phyloP scores from a whole-genome alignment of 495 filamentous ascomycete species.

The Cudoniella acicularis region DNA sequence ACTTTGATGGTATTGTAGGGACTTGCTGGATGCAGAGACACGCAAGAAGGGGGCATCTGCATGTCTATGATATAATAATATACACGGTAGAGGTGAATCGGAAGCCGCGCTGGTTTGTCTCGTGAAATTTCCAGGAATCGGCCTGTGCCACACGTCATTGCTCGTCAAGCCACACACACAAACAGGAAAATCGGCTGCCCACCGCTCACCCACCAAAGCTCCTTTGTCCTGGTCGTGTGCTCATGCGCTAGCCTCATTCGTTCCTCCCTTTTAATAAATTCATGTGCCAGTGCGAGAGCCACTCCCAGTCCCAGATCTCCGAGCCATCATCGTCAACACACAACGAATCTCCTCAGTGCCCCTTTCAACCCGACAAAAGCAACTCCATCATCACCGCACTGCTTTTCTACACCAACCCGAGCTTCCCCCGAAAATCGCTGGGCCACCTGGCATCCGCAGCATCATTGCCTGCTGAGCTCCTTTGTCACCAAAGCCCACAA shows the following conservation, averaged over 20 bases:
- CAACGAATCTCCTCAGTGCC: neutral
- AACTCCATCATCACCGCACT: neutral
- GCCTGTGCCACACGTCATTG: neutral
- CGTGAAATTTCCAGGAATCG: neutral
- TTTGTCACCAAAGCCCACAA: neutral
- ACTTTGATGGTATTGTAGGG: neutral
- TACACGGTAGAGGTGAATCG: neutral
- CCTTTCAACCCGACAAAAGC: neutral
- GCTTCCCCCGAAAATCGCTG: neutral
- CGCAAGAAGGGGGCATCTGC: neutral
- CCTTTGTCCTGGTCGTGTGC: slow-evolving; percentile 7
- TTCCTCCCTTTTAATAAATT: slow-evolving; percentile 14
- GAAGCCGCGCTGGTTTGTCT: neutral
- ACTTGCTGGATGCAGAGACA: neutral
- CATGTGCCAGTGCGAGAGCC: slow-evolving; percentile 12
- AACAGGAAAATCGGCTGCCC: neutral
- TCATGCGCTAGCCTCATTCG: slow-evolving; percentile 2
- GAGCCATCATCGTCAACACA: slow-evolving; percentile 12
- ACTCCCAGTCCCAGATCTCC: neutral
- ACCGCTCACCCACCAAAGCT: neutral
- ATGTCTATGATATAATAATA: neutral
- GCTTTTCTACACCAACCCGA: neutral
- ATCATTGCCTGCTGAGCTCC: neutral
- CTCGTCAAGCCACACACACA: neutral
- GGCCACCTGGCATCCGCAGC: neutral